A percentile compares a stretch with the other conserved stretches of the same genome.
Evolutionary conservation across 352 stramenopile species (phyloP).

Genomic region (Peronospora tabacina): DNA sequence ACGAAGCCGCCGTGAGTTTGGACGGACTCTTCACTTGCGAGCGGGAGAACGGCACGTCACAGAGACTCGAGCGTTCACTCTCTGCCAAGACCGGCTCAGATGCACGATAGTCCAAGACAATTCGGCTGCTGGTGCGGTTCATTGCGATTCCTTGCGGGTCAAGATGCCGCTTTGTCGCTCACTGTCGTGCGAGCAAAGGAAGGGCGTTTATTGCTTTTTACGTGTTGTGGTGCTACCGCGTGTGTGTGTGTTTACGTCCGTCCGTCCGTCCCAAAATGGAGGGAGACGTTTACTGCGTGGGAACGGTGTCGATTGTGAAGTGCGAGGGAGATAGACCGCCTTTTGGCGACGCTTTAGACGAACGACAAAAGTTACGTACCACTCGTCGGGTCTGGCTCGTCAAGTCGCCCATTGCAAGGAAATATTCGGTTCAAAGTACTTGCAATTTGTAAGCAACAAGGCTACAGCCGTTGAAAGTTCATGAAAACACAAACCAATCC

Average conservation of each 20-base stretch:
- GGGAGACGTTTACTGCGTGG: conserved; percentile 7
- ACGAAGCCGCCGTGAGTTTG: conserved; percentile 14
- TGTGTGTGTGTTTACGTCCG: too few relatives aligned
- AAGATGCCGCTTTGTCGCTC: background rate
- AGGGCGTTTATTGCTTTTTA: too few relatives aligned
- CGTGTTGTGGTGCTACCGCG: too few relatives aligned
- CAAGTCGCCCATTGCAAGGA: conserved; percentile 4
- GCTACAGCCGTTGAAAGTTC: conserved; percentile 3
- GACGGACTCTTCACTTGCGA: conserved; percentile 24
- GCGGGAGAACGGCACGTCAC: conserved; percentile 19
- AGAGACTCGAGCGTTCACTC: conserved; percentile 28
- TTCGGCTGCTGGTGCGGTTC: conserved; percentile 15
- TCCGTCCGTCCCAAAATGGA: too few relatives aligned
- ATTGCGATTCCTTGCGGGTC: conserved; percentile 18
- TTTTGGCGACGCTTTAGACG: conserved; percentile 14
- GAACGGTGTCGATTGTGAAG: conserved; percentile 22
- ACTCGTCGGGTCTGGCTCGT: conserved; percentile 18
- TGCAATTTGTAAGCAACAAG: conserved; percentile 14
- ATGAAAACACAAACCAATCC: background rate
- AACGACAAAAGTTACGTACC: conserved; percentile 12
- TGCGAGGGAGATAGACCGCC: conserved; percentile 10
- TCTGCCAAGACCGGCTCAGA: conserved; percentile 27
- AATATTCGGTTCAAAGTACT: conserved; percentile 20
- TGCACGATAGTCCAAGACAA: conserved; percentile 25
- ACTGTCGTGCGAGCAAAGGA: too few relatives aligned